phyloP scores from a whole-genome alignment of 495 filamentous ascomycete genomes.

The Rostrohypoxylon terebratum region DNA sequence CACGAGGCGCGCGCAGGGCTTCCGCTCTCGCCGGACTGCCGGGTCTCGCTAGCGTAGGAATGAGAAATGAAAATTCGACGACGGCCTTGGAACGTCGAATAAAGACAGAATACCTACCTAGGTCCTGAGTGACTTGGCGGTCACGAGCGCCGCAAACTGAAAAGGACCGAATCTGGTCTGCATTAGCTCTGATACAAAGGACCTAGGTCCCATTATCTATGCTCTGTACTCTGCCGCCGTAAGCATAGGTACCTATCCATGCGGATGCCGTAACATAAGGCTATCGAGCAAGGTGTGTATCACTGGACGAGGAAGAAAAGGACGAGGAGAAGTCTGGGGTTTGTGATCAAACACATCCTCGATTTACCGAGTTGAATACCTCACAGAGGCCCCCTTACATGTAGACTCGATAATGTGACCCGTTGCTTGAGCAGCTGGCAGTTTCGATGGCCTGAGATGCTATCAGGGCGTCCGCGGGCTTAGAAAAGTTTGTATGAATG shows the following conservation, averaged over 20 bases:
- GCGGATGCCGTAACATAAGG: slow-evolving; percentile 21
- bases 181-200: slow-evolving; percentile 36
- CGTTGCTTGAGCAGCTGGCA: slow-evolving; percentile 29
- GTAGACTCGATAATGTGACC: slow-evolving; percentile 22
- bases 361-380: neutral
- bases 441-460: slow-evolving; percentile 21
- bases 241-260: slow-evolving; percentile 15
- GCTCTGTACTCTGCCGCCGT: slow-evolving; percentile 2
- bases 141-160: slow-evolving; percentile 38
- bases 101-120: slow-evolving; percentile 23
- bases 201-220: slow-evolving; percentile 16
- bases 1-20: neutral
- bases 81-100: slow-evolving; percentile 19
- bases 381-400: slow-evolving; percentile 25
- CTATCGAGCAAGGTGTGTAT: slow-evolving; percentile 16
- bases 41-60: slow-evolving; percentile 39
- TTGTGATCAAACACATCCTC: slow-evolving; percentile 13
- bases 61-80: slow-evolving; percentile 21
- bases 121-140: slow-evolving; percentile 31
- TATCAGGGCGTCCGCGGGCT: slow-evolving; percentile 1
- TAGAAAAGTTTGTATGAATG: slow-evolving; percentile 10
- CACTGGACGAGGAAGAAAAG: slow-evolving; percentile 8
- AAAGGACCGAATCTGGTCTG: slow-evolving; percentile 46
- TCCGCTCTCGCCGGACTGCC: slow-evolving; percentile 31
- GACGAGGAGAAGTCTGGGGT: slow-evolving; percentile 9